Conservation (phyloP, 768 basidiomycete genomes). For the Lactarius deliciosus region DNA sequence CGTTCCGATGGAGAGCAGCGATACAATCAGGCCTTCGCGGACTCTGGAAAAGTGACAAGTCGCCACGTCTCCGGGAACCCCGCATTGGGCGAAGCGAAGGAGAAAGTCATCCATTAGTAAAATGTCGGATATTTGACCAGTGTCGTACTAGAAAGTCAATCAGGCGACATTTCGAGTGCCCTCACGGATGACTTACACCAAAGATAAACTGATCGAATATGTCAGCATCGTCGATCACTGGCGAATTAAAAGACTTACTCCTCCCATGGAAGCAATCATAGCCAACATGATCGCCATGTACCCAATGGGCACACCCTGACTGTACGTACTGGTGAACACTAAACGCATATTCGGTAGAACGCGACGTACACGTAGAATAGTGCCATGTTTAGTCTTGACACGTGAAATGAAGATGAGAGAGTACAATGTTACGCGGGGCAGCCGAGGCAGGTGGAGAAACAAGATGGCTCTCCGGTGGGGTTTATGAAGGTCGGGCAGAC, state of each 20-base stretch:
- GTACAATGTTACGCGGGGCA: not conserved
- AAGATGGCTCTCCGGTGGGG: not conserved
- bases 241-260: slow-evolving; percentile 34
- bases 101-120: slow-evolving; percentile 70
- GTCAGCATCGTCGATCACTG: slow-evolving; percentile 2
- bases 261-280: slow-evolving; percentile 68
- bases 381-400: slow-evolving; percentile 31
- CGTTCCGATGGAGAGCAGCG: slow-evolving; percentile 70
- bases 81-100: slow-evolving; percentile 58
- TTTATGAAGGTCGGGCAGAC: slow-evolving; percentile 9
- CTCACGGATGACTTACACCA: slow-evolving; percentile 31
- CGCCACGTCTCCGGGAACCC: slow-evolving; percentile 38
- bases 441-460: not conserved
- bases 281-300: slow-evolving; percentile 64
- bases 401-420: not conserved
- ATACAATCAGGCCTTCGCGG: slow-evolving; percentile 65
- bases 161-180: not conserved
- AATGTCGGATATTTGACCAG: slow-evolving; percentile 77
- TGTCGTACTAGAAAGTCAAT: slow-evolving; percentile 50
- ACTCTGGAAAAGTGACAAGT: slow-evolving; percentile 56
- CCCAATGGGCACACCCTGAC: slow-evolving; percentile 62
- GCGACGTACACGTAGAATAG: slow-evolving; percentile 35
- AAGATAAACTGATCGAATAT: slow-evolving; percentile 29
- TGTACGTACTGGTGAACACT: slow-evolving; percentile 31
- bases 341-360: not conserved